Conservation (phyloP, 202 grass and related monocot genomes). For the Tripidium arundinaceum region DNA sequence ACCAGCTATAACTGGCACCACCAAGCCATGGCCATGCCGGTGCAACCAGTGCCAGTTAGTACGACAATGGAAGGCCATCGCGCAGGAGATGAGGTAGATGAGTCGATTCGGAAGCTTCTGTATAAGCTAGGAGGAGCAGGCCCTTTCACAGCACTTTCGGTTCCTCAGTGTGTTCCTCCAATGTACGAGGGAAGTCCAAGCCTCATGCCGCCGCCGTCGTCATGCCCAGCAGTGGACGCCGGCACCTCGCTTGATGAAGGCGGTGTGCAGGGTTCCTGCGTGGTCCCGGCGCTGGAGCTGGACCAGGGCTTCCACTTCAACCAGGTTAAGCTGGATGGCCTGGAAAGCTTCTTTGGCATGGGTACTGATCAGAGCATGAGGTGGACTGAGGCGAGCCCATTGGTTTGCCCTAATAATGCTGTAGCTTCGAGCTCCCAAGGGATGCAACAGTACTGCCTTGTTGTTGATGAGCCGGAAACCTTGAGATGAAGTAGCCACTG, state of each 20-base stretch:
- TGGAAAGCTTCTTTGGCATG: constrained; percentile 57
- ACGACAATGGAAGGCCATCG: constrained; percentile 24
- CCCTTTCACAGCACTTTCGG: constrained; percentile 21
- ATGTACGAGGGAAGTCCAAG: constrained; percentile 24
- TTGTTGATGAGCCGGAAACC: constrained; percentile 43
- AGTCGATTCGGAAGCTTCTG: constrained; percentile 46
- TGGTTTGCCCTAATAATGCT: constrained; percentile 53
- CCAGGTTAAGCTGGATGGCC: constrained; percentile 62
- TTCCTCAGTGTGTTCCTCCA: constrained; percentile 13
- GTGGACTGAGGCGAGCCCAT: constrained; percentile 63
- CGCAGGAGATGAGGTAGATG: constrained; percentile 29
- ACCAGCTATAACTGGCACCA: constrained; percentile 40
- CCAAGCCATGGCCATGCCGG: constrained; percentile 29
- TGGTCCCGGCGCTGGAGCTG: constrained; percentile 43
- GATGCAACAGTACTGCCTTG: constrained; percentile 50
- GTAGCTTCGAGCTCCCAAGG: constrained; percentile 57
- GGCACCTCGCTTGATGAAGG: constrained; percentile 21
- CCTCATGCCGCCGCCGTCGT: constrained; percentile 5
- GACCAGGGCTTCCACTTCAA: constrained; percentile 82
- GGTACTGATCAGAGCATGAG: constrained; percentile 40
- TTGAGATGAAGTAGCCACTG: constrained; percentile 48
- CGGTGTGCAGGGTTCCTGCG: constrained; percentile 18
- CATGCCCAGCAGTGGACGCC: not conserved
- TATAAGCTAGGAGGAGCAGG: constrained; percentile 35
- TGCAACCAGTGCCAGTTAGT: too few species aligned